phyloP scores from a whole-genome alignment of 768 basidiomycete species.

The Clitopilus hobsonii region DNA sequence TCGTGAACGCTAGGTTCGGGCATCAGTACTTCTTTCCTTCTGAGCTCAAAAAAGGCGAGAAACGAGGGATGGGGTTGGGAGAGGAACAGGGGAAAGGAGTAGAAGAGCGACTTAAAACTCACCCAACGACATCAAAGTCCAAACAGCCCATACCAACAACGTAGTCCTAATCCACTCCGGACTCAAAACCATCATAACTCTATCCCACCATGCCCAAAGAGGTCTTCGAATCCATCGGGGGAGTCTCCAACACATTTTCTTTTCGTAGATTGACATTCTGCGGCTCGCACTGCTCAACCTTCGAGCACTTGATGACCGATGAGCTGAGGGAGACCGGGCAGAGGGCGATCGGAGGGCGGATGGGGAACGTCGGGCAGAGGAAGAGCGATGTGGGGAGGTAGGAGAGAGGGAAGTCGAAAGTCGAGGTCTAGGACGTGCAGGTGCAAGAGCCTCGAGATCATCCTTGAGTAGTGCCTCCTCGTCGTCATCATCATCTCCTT shows the following conservation, averaged over 20 bases:
- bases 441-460: constrained; percentile 2
- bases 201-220: constrained; percentile 62
- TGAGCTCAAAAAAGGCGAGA: constrained; percentile 1
- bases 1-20: constrained; percentile 60
- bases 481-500: constrained; percentile 2
- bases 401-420: too few relatives aligned
- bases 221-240: constrained; percentile 56
- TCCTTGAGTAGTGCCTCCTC: neutral
- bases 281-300: neutral
- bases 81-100: too few relatives aligned
- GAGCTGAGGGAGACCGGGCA: too few relatives aligned
- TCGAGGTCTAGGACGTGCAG: constrained; percentile 3
- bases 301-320: constrained; percentile 1
- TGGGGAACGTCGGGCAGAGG: too few relatives aligned
- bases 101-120: too few relatives aligned
- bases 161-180: constrained; percentile 79
- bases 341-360: too few relatives aligned
- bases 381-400: too few relatives aligned
- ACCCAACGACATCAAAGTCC: constrained; percentile 80
- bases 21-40: constrained; percentile 2
- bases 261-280: constrained; percentile 35
- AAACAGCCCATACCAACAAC: constrained; percentile 71
- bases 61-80: too few relatives aligned
- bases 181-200: constrained; percentile 63
- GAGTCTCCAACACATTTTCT: constrained; percentile 36